Conservation (phyloP, 768 basidiomycete genomes). For the Pluteus cervinus region DNA sequence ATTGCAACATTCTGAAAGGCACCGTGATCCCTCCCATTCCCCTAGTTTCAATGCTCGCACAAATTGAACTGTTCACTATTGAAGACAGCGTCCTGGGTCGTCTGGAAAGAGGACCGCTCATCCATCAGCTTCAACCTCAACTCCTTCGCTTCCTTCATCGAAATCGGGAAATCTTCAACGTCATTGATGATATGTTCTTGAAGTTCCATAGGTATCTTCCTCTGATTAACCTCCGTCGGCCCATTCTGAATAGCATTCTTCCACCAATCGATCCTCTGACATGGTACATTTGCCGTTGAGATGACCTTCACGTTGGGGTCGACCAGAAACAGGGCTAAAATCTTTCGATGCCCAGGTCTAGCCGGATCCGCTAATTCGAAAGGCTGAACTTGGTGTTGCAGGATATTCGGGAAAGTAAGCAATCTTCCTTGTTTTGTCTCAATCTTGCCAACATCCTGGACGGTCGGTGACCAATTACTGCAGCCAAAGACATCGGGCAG, state of each 20-base stretch:
- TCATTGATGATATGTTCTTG: conserved; percentile 11
- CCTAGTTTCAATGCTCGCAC: no score
- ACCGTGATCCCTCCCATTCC: no score
- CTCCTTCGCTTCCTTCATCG: conserved; percentile 16
- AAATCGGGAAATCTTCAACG: conserved; percentile 17
- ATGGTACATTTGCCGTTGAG: conserved; percentile 20
- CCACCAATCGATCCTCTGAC: conserved; percentile 21
- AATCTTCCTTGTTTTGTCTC: conserved; percentile 18
- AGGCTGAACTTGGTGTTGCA: conserved; percentile 23
- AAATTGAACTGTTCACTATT: no score
- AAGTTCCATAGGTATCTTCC: conserved; percentile 17
- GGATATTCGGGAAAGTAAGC: conserved; percentile 27
- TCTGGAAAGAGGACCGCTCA: no score
- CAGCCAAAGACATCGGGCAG: conserved; percentile 13
- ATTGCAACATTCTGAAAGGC: no score
- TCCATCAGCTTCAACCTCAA: conserved; percentile 18
- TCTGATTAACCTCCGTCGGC: no score
- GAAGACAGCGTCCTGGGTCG: no score
- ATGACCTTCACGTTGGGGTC: conserved; percentile 20
- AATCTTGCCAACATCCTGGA: conserved; percentile 19
- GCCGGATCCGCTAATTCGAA: conserved; percentile 24
- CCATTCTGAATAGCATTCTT: conserved; percentile 9
- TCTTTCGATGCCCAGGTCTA: conserved; percentile 29
- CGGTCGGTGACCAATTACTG: conserved; percentile 7
- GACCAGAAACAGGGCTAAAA: conserved; percentile 30